Base-by-base conservation (phyloP, 805 yeast genomes). In the Candida insectorum region DNA sequence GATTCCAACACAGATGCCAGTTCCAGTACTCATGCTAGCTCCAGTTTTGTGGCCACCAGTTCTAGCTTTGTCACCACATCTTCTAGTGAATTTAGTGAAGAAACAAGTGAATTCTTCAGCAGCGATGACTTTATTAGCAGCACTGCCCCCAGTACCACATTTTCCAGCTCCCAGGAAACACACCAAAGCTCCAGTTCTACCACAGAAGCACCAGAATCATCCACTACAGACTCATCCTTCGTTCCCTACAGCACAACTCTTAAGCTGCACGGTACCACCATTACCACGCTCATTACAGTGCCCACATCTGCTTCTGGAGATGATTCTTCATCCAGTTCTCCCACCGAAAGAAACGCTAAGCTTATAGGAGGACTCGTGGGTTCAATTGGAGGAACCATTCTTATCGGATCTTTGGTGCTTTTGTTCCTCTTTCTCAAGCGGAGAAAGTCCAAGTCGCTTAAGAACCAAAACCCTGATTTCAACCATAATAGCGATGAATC, bases 321-420 rank as follows among this genome's bases (percentile, higher is more conserved):
- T 13, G 31, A 40, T 10, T 34, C 30, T 30, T 34, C 39, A 24
- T 26, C 49, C 16, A 12, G 23, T 11, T 22, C 30, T 3, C 31
- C 48, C n/a, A 42, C 53, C 5, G 37, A 44, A 21, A 47, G 44
- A 15, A 62, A 59, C 40, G 52, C 65, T 24, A 63, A 58, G 40
- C 48, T 66, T 26, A 63, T 66, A 15, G 73, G 73, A 3, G 71
- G 73, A 1, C 47, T 66, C 11, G 71, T 66, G n/a, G 73, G 73
- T 0, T 62, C 69, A 2, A 58, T 66, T 16, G 73, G 71, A n/a
- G 73, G 73, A 9, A 54, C 67, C 13, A 56, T 66, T 17, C 51
- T 64, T n/a, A 57, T 66, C 27, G 69, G 67, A 0, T 49, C 53
- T 3, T 39, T 63, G 13, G 69, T 64, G 8, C 52, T 59, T 9